These are phyloP conservation scores for Acer yangbiense DNA, from an alignment of 345 rosid species.

Conservation along the genomic window DNA sequence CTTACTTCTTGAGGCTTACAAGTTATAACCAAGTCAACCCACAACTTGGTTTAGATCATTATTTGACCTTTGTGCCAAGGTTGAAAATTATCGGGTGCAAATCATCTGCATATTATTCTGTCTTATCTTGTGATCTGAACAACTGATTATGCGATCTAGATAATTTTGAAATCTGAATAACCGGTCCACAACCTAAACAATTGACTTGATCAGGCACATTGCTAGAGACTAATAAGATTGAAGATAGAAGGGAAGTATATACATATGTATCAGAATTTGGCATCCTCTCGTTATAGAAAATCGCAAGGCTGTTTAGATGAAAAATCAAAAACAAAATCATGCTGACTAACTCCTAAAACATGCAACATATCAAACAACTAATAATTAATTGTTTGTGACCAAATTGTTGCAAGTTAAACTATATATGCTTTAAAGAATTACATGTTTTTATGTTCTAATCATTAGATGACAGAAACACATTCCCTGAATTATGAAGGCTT, in stretches of 20 bases:
- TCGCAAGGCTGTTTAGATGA: too few relatives aligned
- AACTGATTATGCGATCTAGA: too few relatives aligned
- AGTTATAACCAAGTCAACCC: not conserved
- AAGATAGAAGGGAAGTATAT: too few relatives aligned
- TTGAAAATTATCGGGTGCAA: too few relatives aligned
- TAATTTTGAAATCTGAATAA: not conserved
- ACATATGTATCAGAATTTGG: not conserved
- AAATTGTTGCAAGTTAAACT: not conserved
- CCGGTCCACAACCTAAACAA: too few relatives aligned
- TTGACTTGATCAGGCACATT: too few relatives aligned
- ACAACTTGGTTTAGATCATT: not conserved
- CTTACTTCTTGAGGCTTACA: not conserved
- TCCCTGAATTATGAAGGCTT: not conserved
- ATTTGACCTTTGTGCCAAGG: not conserved
- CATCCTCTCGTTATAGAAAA: not conserved
- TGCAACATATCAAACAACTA: too few relatives aligned
- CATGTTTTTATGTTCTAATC: conserved; percentile 2
- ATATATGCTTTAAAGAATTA: not conserved
- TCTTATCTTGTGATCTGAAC: not conserved
- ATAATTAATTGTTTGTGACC: not conserved
- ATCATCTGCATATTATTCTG: too few relatives aligned
- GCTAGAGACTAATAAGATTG: too few relatives aligned
- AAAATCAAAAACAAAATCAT: not conserved
- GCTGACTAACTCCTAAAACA: too few relatives aligned
- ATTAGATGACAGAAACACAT: conserved; percentile 30